Evolutionary conservation across 257 asterid genomes (phyloP).

Genomic region (Coffea eugenioides): DNA sequence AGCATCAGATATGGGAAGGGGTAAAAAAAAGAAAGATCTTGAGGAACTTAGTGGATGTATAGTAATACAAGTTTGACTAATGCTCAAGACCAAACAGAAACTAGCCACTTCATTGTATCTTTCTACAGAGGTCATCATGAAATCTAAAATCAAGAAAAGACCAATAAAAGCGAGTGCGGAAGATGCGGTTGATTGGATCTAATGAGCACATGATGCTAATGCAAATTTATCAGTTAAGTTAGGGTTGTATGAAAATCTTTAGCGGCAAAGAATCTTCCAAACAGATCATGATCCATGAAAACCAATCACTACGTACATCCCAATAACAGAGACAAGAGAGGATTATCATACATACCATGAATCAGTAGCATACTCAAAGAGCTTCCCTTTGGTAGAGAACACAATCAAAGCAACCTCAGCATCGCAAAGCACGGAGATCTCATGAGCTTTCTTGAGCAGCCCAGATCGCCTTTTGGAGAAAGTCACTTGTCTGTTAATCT

Average conservation of each 20-base stretch:
- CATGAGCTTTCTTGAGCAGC: constrained; percentile 74
- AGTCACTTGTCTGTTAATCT: constrained; percentile 79
- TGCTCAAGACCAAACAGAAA: not conserved
- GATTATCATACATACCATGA: constrained; percentile 46
- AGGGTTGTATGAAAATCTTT: not conserved
- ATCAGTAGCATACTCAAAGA: constrained; percentile 71
- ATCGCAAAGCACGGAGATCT: constrained; percentile 85
- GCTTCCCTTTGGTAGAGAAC: constrained; percentile 78
- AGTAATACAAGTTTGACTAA: not conserved
- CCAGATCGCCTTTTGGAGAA: constrained; percentile 80
- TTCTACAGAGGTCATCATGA: not conserved
- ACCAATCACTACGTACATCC: not conserved
- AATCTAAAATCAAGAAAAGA: not conserved
- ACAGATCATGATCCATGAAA: no score
- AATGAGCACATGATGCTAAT: not conserved
- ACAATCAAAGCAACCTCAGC: constrained; percentile 82
- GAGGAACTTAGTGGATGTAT: no score
- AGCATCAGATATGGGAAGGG: not conserved
- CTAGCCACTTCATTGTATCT: not conserved
- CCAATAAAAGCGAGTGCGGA: not conserved
- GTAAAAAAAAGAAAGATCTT: not conserved
- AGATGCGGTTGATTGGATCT: not conserved
- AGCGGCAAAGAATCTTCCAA: not conserved
- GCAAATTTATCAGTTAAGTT: no score
- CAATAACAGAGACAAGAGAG: not conserved